Percentiles rank a stretch among this genome's conserved stretches.
These are phyloP conservation scores for Cryphonectria carpinicola DNA, from an alignment of 2,329 filamentous ascomycete species.

Conservation along the genomic window DNA sequence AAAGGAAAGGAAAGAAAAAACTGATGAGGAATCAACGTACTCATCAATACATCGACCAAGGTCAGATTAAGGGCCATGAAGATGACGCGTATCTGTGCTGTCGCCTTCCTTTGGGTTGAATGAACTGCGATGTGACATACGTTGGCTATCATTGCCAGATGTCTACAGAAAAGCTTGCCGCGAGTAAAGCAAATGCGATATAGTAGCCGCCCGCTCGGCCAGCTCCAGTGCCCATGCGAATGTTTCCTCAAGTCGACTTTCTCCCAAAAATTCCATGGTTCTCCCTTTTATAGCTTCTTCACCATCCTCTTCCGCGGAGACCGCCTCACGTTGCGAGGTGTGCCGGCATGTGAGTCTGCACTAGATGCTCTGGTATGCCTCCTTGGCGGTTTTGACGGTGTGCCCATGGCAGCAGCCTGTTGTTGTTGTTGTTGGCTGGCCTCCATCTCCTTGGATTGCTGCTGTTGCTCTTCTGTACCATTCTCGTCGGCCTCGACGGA, in stretches of 20 bases:
- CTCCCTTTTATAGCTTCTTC: neutral
- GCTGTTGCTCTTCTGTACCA: neutral
- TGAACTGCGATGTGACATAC: neutral
- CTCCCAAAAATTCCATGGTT: neutral
- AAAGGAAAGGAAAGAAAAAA: too few species aligned
- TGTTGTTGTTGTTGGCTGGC: neutral
- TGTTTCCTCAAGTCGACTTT: neutral
- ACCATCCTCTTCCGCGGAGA: slow-evolving; percentile 26
- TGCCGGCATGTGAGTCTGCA: slow-evolving; percentile 27
- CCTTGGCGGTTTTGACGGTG: slow-evolving; percentile 15
- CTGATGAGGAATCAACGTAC: neutral
- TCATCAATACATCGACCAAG: neutral
- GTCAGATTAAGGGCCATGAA: neutral
- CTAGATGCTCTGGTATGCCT: slow-evolving; percentile 20
- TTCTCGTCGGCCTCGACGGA: slow-evolving; percentile 20
- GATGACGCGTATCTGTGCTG: neutral
- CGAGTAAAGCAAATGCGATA: neutral
- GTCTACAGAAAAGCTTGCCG: neutral
- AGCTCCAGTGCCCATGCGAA: neutral
- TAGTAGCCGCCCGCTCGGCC: neutral
- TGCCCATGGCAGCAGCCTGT: neutral
- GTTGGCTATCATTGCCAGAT: neutral
- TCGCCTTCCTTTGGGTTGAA: neutral
- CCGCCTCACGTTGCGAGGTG: slow-evolving; percentile 27
- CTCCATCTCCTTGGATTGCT: neutral